Evolutionary conservation across 345 rosid species (phyloP).

Genomic region (Corchorus capsularis): DNA sequence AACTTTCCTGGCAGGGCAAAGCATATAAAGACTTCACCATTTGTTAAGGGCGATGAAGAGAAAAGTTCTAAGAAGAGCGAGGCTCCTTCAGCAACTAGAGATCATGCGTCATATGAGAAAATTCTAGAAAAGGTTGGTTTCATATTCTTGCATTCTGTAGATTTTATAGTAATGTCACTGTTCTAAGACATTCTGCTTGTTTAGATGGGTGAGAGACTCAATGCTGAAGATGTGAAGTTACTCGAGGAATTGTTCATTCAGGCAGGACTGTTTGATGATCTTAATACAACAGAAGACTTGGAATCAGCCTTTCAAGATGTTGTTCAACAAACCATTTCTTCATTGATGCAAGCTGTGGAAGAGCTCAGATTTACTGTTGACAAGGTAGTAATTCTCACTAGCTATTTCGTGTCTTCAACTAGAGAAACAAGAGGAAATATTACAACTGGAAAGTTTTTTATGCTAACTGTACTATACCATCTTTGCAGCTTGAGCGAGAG

Average conservation of each 20-base stretch:
- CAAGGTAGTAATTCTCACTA: conserved; percentile 42
- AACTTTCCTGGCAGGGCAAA: conserved; percentile 59
- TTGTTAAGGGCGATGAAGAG: conserved; percentile 39
- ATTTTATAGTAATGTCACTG: conserved; percentile 5
- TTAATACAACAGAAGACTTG: conserved; percentile 45
- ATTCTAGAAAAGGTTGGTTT: conserved; percentile 55
- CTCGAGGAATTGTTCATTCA: conserved; percentile 65
- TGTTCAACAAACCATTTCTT: conserved; percentile 39
- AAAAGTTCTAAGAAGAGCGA: conserved; percentile 40
- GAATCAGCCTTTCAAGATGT: conserved; percentile 49
- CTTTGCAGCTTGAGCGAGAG: conserved; percentile 49
- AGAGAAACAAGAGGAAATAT: background rate
- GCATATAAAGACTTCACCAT: conserved; percentile 74
- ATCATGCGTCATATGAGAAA: conserved; percentile 46
- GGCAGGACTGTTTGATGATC: conserved; percentile 51
- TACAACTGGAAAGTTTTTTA: background rate
- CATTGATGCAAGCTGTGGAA: conserved; percentile 53
- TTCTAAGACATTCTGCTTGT: conserved; percentile 24
- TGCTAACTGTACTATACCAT: background rate
- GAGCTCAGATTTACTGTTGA: conserved; percentile 45
- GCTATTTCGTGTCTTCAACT: background rate
- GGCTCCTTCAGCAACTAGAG: conserved; percentile 34
- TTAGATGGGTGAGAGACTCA: conserved; percentile 64
- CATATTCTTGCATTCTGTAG: background rate
- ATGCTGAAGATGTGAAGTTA: conserved; percentile 56